Base-by-base conservation (phyloP, 345 rosid genomes). In the Heritiera fomes region DNA sequence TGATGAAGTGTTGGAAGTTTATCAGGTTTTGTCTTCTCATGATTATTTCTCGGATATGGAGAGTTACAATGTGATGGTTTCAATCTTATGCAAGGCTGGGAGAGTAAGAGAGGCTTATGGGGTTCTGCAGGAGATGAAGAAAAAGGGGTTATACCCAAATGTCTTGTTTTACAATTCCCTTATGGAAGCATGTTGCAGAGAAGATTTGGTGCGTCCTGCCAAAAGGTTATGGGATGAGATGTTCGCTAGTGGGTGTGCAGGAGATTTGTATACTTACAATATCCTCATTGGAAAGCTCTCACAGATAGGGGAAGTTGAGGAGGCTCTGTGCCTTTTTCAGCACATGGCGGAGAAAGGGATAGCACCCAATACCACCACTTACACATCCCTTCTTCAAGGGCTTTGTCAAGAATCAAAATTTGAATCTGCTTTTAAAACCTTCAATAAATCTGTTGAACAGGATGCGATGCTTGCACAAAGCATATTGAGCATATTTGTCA, bases 141-240 rank as follows among this genome's bases (percentile, higher is more conserved):
- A 88, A 86, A 91, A 90, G 78, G 91, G 97, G 71, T 58, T 92
- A 46, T 34, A 6, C 17, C 89, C 93, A 71, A 88, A 90, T 76
- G 89, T 92, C 40, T 78, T 88, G 9, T 79, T 89, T 78, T 92
- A 95, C 72, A 93, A 93, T 72, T 75, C 83, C 64, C 88, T 95
- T 59, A 87, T 95, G 77, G 99, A 93, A 86, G 93, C 94, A 49
- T 91, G 97, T 76, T 93, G 98, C 77, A 85, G 85, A 81, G 92
- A 90, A 52, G 97, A 91, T 83, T 85, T 92, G 66, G 81, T 92
- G 59, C 97, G 96, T 78, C 98, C 99, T 18, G 99, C 99, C 56
- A 94, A 91, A 84, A 91, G 79, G 81, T 84, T 95, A 77, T 95
- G 98, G 98, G 98, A 91, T 83, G 97, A 95, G 88, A 93, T 93